Evolutionary conservation across 2,329 filamentous ascomycete species (phyloP).

Genomic region (Didymella glomerata): DNA sequence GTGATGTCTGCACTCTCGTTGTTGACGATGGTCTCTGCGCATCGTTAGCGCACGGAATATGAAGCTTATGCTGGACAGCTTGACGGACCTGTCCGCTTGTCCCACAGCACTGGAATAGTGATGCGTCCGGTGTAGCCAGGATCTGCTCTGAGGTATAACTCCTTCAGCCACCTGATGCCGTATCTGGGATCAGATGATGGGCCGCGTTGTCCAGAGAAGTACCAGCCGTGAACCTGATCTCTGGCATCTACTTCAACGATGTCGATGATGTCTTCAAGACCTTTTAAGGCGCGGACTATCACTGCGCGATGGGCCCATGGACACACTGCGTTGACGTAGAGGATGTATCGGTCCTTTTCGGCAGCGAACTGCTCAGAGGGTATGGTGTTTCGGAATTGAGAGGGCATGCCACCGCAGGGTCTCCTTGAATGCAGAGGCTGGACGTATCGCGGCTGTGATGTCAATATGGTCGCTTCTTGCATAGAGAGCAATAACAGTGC

Average conservation of each 20-base stretch:
- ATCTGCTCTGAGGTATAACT: constrained; percentile 77
- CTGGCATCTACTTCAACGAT: constrained; percentile 55
- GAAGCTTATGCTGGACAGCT: no score
- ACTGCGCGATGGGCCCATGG: constrained; percentile 68
- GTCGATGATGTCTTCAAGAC: constrained; percentile 60
- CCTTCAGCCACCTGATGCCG: constrained; percentile 55
- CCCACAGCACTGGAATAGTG: constrained; percentile 81
- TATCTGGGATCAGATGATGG: constrained; percentile 41
- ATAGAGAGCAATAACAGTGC: no score
- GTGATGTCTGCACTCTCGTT: constrained; percentile 50
- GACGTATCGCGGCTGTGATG: background rate
- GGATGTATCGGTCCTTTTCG: constrained; percentile 67
- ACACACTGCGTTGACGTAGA: constrained; percentile 69
- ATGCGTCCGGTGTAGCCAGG: constrained; percentile 65
- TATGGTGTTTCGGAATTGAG: constrained; percentile 63
- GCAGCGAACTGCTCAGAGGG: constrained; percentile 65
- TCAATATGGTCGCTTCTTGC: background rate
- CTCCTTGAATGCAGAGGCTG: constrained; percentile 1
- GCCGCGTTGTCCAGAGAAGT: constrained; percentile 41
- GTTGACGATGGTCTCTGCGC: constrained; percentile 43
- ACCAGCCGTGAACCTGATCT: constrained; percentile 45
- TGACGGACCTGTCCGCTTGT: constrained; percentile 63
- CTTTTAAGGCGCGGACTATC: constrained; percentile 60
- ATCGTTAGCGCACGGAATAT: constrained; percentile 12
- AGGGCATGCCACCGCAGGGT: constrained; percentile 8